Base-by-base conservation (phyloP, 345 rosid genomes). In the Populus davidiana region DNA sequence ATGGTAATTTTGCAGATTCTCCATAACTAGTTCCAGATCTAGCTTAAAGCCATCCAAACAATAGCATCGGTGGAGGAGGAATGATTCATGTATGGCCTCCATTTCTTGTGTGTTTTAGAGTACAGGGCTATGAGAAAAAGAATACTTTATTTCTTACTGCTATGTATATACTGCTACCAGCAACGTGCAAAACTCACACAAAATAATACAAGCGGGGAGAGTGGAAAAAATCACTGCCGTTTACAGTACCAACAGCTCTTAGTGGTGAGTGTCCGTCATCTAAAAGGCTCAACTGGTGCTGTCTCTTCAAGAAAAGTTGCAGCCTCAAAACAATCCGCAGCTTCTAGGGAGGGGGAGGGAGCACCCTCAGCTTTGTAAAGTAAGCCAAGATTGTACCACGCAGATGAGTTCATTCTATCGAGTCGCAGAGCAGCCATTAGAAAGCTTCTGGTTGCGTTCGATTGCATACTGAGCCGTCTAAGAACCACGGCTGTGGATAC, bases 361-460 rank as follows among this genome's bases (percentile, higher is more conserved):
- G 41, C 49, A 1, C 63, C 78, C 78, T 90, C 87, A 18, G 82
- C 77, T 62, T 86, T 87, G 70, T 88, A 78, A 52, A 86, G 79
- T 81, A 89, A 80, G 27, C 93, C 93, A 3, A 90, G 93, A 78
- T 89, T 84, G 85, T 82, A 86, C 91, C 93, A 91, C 6, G 92
- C 92, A 0, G 85, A 74, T n/a, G 82, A 66, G 54, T 86, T 90
- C 68, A 86, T 90, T 71, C 86, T 76, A 83, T 91, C 93, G 0
- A 85, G 81, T 67, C 86, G 78, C 6, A 90, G 75, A 63, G 92
- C 93, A 56, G 86, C 91, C 1, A 83, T 90, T 18, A 91, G 85
- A 63, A 88, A 88, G 75, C 90, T 78, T 81, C 88, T 81, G 35
- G 78, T 75, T 5, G 85, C 84, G 64, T 77, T 69, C 31, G 88